Conservation (phyloP, 1,139 yeast species). For the Sugiyamaella xylanicola region DNA sequence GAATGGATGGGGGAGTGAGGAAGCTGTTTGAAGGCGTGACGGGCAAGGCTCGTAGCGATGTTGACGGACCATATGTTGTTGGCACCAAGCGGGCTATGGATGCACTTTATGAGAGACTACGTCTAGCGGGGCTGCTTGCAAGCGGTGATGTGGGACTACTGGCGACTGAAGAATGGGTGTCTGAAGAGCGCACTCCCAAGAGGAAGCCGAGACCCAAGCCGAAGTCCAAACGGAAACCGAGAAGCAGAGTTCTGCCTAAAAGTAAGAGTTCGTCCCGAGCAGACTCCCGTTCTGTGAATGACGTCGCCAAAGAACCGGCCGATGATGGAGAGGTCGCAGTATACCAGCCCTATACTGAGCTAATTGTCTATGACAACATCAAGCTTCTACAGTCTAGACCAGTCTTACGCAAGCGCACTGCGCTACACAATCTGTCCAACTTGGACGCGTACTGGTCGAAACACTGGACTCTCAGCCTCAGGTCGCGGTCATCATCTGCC, state of each 20-base stretch:
- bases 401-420: neutral
- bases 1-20: neutral
- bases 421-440: constrained; percentile 16
- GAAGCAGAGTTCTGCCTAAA: too few species aligned
- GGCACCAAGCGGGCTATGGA: constrained; percentile 9
- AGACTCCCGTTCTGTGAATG: too few species aligned
- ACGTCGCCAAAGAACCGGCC: too few species aligned
- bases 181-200: neutral
- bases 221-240: too few species aligned
- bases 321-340: neutral
- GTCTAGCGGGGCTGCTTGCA: neutral
- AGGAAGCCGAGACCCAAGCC: neutral
- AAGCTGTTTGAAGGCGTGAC: constrained; percentile 6
- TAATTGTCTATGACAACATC: neutral
- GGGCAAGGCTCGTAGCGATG: constrained; percentile 2
- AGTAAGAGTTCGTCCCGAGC: too few species aligned
- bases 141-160: too few species aligned
- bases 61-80: constrained; percentile 10
- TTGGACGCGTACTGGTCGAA: constrained; percentile 23
- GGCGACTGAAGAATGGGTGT: neutral
- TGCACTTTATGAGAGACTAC: constrained; percentile 2
- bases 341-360: neutral
- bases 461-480: constrained; percentile 18
- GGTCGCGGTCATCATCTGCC: constrained; percentile 15
- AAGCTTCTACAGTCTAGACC: neutral